phyloP scores from a whole-genome alignment of 2,329 filamentous ascomycete genomes.

The Myriangium duriaei region DNA sequence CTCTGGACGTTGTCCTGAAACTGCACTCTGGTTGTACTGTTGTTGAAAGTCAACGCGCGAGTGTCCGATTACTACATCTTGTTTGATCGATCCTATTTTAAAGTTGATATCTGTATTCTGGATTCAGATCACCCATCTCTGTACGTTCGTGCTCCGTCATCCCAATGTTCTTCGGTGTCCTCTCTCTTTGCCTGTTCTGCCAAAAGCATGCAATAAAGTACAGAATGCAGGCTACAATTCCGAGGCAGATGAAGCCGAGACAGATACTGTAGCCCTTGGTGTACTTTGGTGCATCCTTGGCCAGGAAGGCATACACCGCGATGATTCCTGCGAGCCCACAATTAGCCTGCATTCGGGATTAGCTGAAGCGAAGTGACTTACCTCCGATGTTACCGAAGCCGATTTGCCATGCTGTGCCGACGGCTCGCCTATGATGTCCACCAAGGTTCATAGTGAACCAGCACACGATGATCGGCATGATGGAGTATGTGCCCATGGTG shows the following conservation, averaged over 20 bases:
- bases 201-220: slow-evolving; percentile 48
- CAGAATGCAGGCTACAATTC: slow-evolving; percentile 44
- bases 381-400: slow-evolving; percentile 36
- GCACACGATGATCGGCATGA: slow-evolving; percentile 63
- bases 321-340: slow-evolving; percentile 32
- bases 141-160: slow-evolving; percentile 51
- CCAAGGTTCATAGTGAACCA: slow-evolving; percentile 45
- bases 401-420: slow-evolving; percentile 39
- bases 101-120: slow-evolving; percentile 47
- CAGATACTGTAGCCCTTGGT: slow-evolving; percentile 65
- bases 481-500: slow-evolving; percentile 55
- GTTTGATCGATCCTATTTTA: slow-evolving; percentile 20
- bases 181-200: slow-evolving; percentile 50
- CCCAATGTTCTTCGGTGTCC: slow-evolving; percentile 30
- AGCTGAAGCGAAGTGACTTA: neutral
- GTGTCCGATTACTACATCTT: too few relatives aligned
- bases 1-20: too few relatives aligned
- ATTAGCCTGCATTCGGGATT: neutral
- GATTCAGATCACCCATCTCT: slow-evolving; percentile 46
- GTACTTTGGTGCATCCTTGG: slow-evolving; percentile 54
- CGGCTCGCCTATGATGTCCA: slow-evolving; percentile 36
- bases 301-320: slow-evolving; percentile 37
- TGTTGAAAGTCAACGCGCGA: neutral
- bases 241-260: slow-evolving; percentile 59
- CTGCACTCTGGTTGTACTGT: too few relatives aligned